These are phyloP conservation scores for Nidula niveotomentosa DNA, from an alignment of 1,284 basidiomycete species.

Conservation along the genomic window DNA sequence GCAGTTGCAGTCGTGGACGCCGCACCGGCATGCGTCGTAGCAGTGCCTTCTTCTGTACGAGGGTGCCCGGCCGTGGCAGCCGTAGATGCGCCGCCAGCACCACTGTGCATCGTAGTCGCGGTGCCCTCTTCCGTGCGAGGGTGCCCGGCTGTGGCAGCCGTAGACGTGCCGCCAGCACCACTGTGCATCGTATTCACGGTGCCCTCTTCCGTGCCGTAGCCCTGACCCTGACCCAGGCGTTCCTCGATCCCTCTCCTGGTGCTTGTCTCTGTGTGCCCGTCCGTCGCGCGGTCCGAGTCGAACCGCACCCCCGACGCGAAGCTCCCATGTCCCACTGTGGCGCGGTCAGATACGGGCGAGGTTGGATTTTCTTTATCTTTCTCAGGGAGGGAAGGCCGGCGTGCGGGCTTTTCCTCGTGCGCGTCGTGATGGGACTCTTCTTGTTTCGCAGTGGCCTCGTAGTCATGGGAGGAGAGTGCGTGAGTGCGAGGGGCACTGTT, in stretches of 20 bases:
- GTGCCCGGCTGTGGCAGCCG: too few relatives aligned
- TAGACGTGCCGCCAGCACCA: too few relatives aligned
- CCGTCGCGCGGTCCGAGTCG: background rate
- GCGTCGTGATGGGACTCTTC: background rate
- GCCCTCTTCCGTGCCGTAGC: constrained; percentile 27
- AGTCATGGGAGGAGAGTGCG: background rate
- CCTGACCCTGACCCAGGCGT: background rate
- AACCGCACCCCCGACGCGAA: background rate
- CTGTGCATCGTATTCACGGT: constrained; percentile 44
- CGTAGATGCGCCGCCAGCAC: too few relatives aligned
- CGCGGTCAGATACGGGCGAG: background rate
- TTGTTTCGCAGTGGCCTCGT: background rate
- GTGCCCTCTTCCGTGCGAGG: constrained; percentile 34
- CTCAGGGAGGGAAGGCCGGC: background rate
- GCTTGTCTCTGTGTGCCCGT: background rate
- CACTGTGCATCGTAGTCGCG: constrained; percentile 39
- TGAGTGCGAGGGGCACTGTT: background rate
- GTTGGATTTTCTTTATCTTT: background rate
- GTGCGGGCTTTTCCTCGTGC: constrained; percentile 2
- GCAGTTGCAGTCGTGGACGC: too few relatives aligned
- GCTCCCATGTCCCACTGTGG: background rate
- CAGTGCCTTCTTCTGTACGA: too few relatives aligned
- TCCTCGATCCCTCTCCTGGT: background rate
- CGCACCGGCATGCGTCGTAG: too few relatives aligned
- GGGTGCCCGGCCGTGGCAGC: too few relatives aligned